These are phyloP conservation scores for Tuber magnatum DNA, from an alignment of 495 filamentous ascomycete species.

Conservation along the genomic window DNA sequence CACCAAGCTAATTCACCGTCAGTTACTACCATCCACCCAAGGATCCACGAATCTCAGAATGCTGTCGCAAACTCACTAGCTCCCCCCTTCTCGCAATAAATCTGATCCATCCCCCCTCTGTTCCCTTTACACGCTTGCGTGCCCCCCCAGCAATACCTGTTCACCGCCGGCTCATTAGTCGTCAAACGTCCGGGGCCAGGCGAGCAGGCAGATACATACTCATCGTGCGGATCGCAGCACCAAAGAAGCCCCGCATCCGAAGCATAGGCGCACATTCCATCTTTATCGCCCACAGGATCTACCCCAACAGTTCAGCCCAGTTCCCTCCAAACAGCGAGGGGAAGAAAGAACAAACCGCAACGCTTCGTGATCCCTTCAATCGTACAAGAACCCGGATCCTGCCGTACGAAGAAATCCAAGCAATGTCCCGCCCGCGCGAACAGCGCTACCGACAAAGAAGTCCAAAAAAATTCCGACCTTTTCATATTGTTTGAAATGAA, in stretches of 20 bases:
- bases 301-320: background rate
- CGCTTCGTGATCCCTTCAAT: background rate
- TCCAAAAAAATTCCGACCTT: background rate
- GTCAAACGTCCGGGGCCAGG: background rate
- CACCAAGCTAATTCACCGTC: conserved; percentile 8
- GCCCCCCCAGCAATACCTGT: conserved; percentile 14
- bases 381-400: background rate
- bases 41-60: background rate
- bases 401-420: background rate
- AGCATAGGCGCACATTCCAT: conserved; percentile 16
- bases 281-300: background rate
- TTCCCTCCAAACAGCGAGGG: background rate
- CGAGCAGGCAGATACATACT: conserved; percentile 3
- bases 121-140: conserved; percentile 12
- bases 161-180: background rate
- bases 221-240: conserved; percentile 14
- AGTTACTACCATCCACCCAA: background rate
- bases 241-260: conserved; percentile 7
- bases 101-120: conserved; percentile 10
- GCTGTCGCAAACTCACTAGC: background rate
- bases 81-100: conserved; percentile 5
- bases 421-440: background rate
- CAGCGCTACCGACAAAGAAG: background rate
- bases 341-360: background rate
- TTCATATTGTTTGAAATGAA: background rate